Base-by-base conservation (phyloP, 2,329 filamentous ascomycete genomes). In the Fusarium sp. region DNA sequence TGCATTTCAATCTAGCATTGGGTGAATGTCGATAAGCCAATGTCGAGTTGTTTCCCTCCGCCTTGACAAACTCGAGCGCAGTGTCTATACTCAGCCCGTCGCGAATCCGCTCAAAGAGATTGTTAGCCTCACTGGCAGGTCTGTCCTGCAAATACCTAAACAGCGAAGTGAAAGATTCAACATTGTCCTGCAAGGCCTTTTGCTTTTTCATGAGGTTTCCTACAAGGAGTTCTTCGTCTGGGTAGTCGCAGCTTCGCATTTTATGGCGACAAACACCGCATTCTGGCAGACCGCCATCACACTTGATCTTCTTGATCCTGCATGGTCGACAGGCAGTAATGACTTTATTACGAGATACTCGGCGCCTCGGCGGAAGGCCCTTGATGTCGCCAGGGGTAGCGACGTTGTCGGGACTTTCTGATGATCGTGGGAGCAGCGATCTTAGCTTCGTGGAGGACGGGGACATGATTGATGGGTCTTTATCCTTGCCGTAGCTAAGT, bases 191-290 rank as follows among this genome's bases (percentile, higher is more conserved):
- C 16, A 58, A 6, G 16, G 16, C 11, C 0, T 53, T 6, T 25
- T 41, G 55, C 0, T 25, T 27, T 2, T 10, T 25, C 1, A 53
- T 2, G 1, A 53, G 12, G 4, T 8, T 0, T 1, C 30, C 32
- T 0, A 5, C 0, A 0, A 7, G 13, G 2, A 15, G 16, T 0
- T 4, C 11, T 5, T 41, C 30, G 1, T 1, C 9, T 1, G 3
- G 2, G 25, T 58, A 58, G 1, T n/a, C 25, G 20, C 46, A 58
- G 6, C 0, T 12, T 1, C 25, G 32, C 1, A 16, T 29, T 18
- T 24, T 52, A 0, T 6, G 8, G 0, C 1, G 2, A 3, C 46
- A 58, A 3, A 27, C 30, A 1, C 32, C 25, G 7, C 54, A 58
- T 20, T 24, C 2, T 0, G 54, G 46, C 4, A 32, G 46, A 0